Percentiles rank a stretch among this genome's conserved stretches.
Evolutionary conservation across 2,329 filamentous ascomycete species (phyloP).

Genomic region (Thyridium curvatum): DNA sequence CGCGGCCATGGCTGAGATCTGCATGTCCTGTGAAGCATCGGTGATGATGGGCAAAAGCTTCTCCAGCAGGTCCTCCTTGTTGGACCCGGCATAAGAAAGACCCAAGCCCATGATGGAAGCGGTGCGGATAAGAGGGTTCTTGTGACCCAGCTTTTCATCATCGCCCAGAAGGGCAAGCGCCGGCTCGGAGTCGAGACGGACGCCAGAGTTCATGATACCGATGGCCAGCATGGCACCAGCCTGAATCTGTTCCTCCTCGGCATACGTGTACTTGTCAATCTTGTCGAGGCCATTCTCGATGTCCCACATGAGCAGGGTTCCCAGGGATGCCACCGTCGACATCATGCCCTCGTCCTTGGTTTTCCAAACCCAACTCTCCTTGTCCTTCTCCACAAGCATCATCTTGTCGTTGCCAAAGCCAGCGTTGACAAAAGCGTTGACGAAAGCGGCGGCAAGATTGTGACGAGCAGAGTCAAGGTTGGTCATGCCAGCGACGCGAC

Average conservation of each 20-base stretch:
- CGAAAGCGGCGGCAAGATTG: constrained; percentile 91
- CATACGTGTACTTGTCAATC: constrained; percentile 91
- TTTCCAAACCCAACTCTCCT: constrained; percentile 97
- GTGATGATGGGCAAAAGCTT: constrained; percentile 79
- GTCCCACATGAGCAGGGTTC: constrained; percentile 89
- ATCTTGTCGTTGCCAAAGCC: constrained; percentile 95
- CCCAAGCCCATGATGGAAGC: constrained; percentile 95
- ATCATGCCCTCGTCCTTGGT: constrained; percentile 98
- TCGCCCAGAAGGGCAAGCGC: constrained; percentile 83
- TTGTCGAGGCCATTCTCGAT: constrained; percentile 87
- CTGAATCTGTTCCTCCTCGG: constrained; percentile 73
- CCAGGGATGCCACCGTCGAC: constrained; percentile 89
- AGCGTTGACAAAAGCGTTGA: constrained; percentile 95
- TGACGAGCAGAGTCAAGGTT: constrained; percentile 94
- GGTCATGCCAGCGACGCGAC: constrained; percentile 83
- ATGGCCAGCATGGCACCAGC: constrained; percentile 90
- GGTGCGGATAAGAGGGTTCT: constrained; percentile 71
- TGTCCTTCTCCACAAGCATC: constrained; percentile 87
- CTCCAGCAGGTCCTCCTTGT: constrained; percentile 84
- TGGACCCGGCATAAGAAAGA: constrained; percentile 88
- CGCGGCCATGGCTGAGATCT: constrained; percentile 92
- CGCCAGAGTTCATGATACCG: constrained; percentile 92
- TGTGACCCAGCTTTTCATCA: constrained; percentile 68
- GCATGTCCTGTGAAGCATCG: constrained; percentile 83
- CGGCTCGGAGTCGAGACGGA: constrained; percentile 83